Evolutionary conservation across 2,329 filamentous ascomycete species (phyloP), one percentile per base, ranked within the genome.

Genomic region (Penicillium sp.): DNA sequence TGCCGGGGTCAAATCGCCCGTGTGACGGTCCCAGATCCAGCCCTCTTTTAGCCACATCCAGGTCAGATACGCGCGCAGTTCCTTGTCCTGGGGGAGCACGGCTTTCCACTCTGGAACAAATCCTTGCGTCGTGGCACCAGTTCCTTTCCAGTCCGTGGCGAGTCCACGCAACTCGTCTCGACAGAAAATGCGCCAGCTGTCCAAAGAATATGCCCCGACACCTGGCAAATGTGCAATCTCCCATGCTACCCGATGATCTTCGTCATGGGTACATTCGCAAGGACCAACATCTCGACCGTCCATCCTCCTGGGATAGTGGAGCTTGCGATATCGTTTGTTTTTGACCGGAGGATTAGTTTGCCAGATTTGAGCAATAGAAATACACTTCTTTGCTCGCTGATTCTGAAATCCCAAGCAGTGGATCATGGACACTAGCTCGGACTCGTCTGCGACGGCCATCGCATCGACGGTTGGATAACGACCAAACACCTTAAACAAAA

Each of bases 31-130:
- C 90, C 90, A 96, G 36, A 85, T 78, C 81, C 85, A 92, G 0
- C 90, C 90, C 63, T 95, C 89, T 41, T 86, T 84, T 74, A 94
- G 81, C 91, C 92, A 96, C 83, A 91, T 89, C 91, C 92, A 96
- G 35, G 87, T 81, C 64, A 96, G 71, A 72, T 85, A 96, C 0
- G 90, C 90, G 39, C 89, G 80, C n/a, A 96, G 75, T 70, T 96
- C 92, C 72, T 96, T 96, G 70, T 96, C 92, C 39, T 79, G 74
- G 0, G 92, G 90, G 44, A 88, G 67, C 1, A 96, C 90, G 3
- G 89, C 81, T 80, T 91, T 94, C 92, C 92, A 96, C 70, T 96
- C 92, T 0, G 90, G 89, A 62, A 90, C 85, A 65, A 92, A 90
- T 13, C 77, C 75, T 9, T 63, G 42, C 27, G 67, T 64, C 13